Conservation (phyloP, 2,329 filamentous ascomycete genomes). For the Juglanconis sp. region DNA sequence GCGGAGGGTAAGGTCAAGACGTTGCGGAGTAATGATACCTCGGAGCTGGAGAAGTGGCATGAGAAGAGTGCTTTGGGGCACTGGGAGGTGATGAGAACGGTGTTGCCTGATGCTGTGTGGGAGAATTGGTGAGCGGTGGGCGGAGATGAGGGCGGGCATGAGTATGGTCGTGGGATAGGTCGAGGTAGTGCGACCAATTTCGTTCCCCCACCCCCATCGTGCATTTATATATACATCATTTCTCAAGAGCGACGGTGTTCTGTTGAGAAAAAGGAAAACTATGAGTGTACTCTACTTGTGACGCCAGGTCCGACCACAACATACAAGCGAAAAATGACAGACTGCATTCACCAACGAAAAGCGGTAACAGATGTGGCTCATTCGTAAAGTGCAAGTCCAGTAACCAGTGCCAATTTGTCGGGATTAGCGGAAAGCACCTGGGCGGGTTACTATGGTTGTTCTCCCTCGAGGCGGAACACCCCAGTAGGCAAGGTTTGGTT, state of each 20-base stretch:
- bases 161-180: neutral
- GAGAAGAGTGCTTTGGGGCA: constrained; percentile 75
- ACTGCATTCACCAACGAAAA: too few relatives aligned
- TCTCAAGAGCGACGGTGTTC: too few relatives aligned
- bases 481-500: neutral
- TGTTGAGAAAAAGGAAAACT: neutral
- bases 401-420: too few relatives aligned
- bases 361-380: too few relatives aligned
- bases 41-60: constrained; percentile 68
- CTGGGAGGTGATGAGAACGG: constrained; percentile 87
- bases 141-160: neutral
- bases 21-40: constrained; percentile 61
- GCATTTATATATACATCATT: too few relatives aligned
- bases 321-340: too few relatives aligned
- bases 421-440: too few relatives aligned
- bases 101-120: constrained; percentile 78
- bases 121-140: constrained; percentile 68
- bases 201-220: too few relatives aligned
- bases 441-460: neutral
- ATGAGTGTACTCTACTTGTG: neutral
- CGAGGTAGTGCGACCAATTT: neutral
- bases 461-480: neutral
- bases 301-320: too few relatives aligned
- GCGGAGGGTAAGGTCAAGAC: constrained; percentile 46
- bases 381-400: too few relatives aligned